Base-by-base conservation (phyloP, 1,284 basidiomycete genomes). In the Spongispora temasekensis region DNA sequence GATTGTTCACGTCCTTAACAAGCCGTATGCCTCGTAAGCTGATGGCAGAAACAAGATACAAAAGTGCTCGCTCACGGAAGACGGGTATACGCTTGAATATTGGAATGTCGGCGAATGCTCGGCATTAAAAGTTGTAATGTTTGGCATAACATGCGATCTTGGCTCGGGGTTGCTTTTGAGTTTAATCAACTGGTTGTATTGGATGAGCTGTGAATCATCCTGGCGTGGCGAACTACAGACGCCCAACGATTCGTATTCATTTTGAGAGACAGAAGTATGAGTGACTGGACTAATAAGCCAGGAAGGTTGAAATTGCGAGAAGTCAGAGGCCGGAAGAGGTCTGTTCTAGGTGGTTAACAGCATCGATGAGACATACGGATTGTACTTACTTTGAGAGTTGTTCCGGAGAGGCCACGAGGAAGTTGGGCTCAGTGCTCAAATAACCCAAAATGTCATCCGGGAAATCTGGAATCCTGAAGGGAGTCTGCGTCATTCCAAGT, bases 281-380 rank as follows among this genome's bases (percentile, higher is more conserved):
- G 31, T 0, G 12, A n/a, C 8, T 10, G 27, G 27, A 15, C n/a
- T 9, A n/a, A 2, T 8, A 6, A 12, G 2, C 2, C 23, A 13
- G 44, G 23, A 13, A 15, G n/a, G 17, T 4, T 42, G 56, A 37
- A 21, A 2, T 5, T 0, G 8, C 3, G 2, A 15, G 4, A 8
- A 19, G 46, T 19, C 46, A 19, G 25, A 17, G 25, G 35, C 52
- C 9, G 46, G 59, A 8, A 59, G 61, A 6, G 25, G 13, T 17
- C 66, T 71, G 23, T 25, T 27, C 5, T n/a, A 5, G 1, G 4
- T 3, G 2, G 27, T 67, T 0, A n/a, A n/a, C 27, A 71, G 50
- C 19, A 3, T 21, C 3, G 2, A 48, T 13, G n/a, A 9, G 8
- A 37, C 35, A 10, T 21, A 2, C 25, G 46, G 17, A 27, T 5